Base-by-base conservation (phyloP, 192 early-diverging fungal species). In the Entrophospora sp. region DNA sequence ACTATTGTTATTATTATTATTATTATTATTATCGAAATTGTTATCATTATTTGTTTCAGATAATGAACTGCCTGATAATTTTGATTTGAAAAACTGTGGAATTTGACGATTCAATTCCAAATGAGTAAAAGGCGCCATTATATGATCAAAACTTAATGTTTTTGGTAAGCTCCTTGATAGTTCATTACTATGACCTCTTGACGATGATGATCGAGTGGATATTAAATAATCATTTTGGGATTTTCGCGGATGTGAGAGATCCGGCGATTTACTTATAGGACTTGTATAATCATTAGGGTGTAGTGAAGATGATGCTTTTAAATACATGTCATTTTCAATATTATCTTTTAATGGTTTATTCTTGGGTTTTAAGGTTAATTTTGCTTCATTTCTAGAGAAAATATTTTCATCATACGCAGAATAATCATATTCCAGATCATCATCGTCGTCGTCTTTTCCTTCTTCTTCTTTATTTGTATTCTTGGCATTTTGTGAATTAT, bases 321-420 rank as follows among this genome's bases (percentile, higher is more conserved):
- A 18, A 48, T 9, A 40, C 6, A 40, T n/a, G n/a, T n/a, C n/a
- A n/a, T n/a, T n/a, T n/a, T n/a, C n/a, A n/a, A n/a, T n/a, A n/a
- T 46, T 46, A 46, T 22, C 9, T 22, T 4, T n/a, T 36, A 20
- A 37, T 12, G 1, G 18, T 4, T 20, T 57, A 36, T 57, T 31
- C 18, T 36, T 63, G 1, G 32, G 35, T 46, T 30, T 61, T 28
- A 5, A n/a, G 44, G 16, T n/a, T n/a, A n/a, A n/a, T n/a, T n/a
- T n/a, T n/a, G n/a, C n/a, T n/a, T n/a, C n/a, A n/a, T n/a, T n/a
- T n/a, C n/a, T n/a, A 49, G 35, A 20, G 74, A 70, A 74, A 2
- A 79, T 44, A 12, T 71, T 67, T 24, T 76, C 71, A 36, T 79
- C 77, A 60, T 79, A 75, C 20, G 59, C 68, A 25, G 76, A 74